A percentile compares a stretch with the other conserved stretches of the same genome.
These are phyloP conservation scores for Polygonum maritimum DNA, from an alignment of 148 eudicot species.

Conservation along the genomic window DNA sequence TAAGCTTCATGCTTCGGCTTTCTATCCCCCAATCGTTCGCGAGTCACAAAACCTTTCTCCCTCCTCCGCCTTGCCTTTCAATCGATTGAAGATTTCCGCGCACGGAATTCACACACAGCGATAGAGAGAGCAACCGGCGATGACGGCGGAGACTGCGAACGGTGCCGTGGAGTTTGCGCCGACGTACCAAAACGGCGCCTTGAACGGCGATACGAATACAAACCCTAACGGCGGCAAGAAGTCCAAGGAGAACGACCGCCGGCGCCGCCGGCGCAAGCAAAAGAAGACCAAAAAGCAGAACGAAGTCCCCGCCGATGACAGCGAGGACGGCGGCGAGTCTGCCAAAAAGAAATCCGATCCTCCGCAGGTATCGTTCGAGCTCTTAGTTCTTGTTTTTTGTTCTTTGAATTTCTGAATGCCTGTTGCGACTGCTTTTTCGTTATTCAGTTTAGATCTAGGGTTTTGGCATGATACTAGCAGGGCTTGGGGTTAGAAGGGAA, in stretches of 20 bases:
- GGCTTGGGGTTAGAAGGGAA: not conserved
- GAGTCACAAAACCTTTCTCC: not conserved
- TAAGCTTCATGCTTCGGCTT: not conserved
- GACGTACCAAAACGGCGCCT: slow-evolving; percentile 27
- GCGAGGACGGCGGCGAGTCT: not conserved
- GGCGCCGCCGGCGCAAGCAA: slow-evolving; percentile 76
- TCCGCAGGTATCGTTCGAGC: slow-evolving; percentile 19
- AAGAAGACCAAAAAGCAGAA: slow-evolving; percentile 53
- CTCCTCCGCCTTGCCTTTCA: not conserved
- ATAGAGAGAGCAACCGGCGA: slow-evolving; percentile 4
- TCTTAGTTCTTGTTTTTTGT: too few relatives aligned
- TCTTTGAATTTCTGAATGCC: not conserved
- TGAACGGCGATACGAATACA: slow-evolving; percentile 21
- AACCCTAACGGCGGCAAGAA: slow-evolving; percentile 51
- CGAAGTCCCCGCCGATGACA: not conserved
- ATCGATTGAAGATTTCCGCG: not conserved
- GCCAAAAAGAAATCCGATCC: slow-evolving; percentile 41
- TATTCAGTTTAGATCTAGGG: not conserved
- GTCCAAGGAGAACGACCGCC: slow-evolving; percentile 52
- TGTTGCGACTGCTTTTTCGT: not conserved
- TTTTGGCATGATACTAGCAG: not conserved
- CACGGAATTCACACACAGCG: not conserved
- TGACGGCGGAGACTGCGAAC: slow-evolving; percentile 41
- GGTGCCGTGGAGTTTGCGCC: slow-evolving; percentile 11
- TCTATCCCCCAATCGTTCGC: not conserved